These are phyloP conservation scores for Tothia fuscella DNA, from an alignment of 2,329 filamentous ascomycete genomes.

Conservation along the genomic window DNA sequence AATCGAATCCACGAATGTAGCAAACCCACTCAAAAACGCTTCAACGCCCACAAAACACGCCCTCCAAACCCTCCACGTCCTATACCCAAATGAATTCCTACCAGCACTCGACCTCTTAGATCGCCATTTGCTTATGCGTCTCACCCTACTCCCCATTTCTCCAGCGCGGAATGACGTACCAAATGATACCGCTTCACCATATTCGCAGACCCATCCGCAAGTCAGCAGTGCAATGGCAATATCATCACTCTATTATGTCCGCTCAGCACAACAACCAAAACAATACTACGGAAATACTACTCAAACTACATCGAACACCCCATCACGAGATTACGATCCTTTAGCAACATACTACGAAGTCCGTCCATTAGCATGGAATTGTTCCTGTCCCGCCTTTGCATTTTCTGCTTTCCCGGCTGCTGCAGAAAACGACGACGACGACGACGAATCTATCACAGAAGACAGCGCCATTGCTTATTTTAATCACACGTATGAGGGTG, in stretches of 20 bases:
- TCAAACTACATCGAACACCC: conserved; percentile 17
- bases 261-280: conserved; percentile 42
- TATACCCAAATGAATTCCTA: conserved; percentile 71
- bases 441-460: no score
- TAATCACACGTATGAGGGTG: conserved; percentile 1
- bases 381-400: conserved; percentile 75
- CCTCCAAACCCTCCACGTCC: conserved; percentile 69
- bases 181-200: background rate
- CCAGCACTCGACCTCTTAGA: conserved; percentile 84
- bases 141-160: conserved; percentile 16
- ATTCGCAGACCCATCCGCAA: background rate
- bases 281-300: no score
- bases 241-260: conserved; percentile 46
- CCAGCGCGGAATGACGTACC: background rate
- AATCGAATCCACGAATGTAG: conserved; percentile 15
- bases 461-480: no score
- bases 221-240: conserved; percentile 9
- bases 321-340: background rate
- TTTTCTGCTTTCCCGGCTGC: conserved; percentile 51
- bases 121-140: conserved; percentile 53
- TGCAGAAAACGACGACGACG: no score
- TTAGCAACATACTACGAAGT: conserved; percentile 53
- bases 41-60: conserved; percentile 28
- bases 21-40: conserved; percentile 31
- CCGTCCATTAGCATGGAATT: conserved; percentile 68